Base-by-base conservation (phyloP, 2,329 filamentous ascomycete genomes). In the Ophiocordyceps camponoti-leonardi region DNA sequence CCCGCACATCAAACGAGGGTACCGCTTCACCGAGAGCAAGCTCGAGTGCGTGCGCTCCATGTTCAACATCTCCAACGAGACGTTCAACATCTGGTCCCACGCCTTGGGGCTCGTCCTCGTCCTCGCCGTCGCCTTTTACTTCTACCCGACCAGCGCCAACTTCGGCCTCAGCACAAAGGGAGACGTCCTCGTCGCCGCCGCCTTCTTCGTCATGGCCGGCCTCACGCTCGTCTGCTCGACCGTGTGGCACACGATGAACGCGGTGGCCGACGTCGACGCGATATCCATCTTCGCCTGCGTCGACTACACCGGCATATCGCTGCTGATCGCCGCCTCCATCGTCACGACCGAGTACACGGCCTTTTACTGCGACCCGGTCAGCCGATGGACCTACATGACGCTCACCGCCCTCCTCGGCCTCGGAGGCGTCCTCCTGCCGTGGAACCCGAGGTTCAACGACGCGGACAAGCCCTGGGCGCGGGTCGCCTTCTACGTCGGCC, bases 161-260 rank as follows among this genome's bases (percentile, higher is more conserved):
- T 98, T 96, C 66, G 79, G 77, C 42, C 70, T 86, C 49, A 93
- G 86, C 62, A 86, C 84, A 48, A 93, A 86, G 45, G 77, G 83
- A 43, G 92, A 98, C 59, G 77, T 96, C 48, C 75, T 92, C 57
- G 87, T 98, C 50, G 88, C 90, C 1, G 87, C 84, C 20, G 75
- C 93, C 52, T 98, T 98, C 72, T 95, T 98, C 68, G 85, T 94
- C 58, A 92, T 90, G 43, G 92, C 92, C 42, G 87, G 81, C 69
- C 87, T 96, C 63, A 96, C 90, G 57, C 76, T 98, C 46, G 79
- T 90, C 58, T 98, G 92, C 78, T 93, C 84, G 50, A 90, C 83
- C 51, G 79, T 96, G 58, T 98, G 92, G 92, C 92, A 98, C 67
- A 95, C 92, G 23, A 96, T 98, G 87, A 94, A 90, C 67, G 86